Evolutionary conservation across 768 basidiomycete genomes (phyloP).

Genomic region (Mycena galopus): DNA sequence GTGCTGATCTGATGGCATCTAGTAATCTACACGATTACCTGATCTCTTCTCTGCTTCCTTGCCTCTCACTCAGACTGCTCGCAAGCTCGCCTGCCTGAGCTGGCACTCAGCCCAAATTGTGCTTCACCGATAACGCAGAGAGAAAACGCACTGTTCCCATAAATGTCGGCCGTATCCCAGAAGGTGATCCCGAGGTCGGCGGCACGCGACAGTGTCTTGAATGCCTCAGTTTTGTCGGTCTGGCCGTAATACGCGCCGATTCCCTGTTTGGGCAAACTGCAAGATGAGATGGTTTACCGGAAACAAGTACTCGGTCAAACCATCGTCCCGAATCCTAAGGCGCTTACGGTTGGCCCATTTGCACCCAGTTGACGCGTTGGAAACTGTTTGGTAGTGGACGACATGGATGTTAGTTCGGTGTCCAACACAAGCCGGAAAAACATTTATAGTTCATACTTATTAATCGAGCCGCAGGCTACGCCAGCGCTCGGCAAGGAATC

Average conservation of each 20-base stretch:
- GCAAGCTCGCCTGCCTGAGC: too few relatives aligned
- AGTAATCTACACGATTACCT: too few relatives aligned
- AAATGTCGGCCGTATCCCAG: conserved; percentile 42
- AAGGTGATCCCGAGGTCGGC: conserved; percentile 37
- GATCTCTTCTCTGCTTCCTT: too few relatives aligned
- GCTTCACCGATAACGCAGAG: neutral
- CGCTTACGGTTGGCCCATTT: conserved; percentile 46
- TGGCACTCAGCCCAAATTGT: neutral
- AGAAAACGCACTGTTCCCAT: conserved; percentile 33
- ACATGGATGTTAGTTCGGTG: neutral
- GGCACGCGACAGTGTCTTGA: conserved; percentile 33
- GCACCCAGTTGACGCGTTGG: conserved; percentile 36
- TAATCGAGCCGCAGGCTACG: conserved; percentile 18
- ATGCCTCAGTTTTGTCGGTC: conserved; percentile 28
- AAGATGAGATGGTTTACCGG: neutral
- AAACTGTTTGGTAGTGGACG: conserved; percentile 2
- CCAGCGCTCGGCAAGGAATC: neutral
- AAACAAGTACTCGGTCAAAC: conserved; percentile 35
- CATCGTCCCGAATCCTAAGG: conserved; percentile 65
- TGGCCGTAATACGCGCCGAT: conserved; percentile 37
- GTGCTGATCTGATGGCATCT: too few relatives aligned
- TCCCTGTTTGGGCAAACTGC: too few relatives aligned
- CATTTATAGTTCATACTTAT: neutral
- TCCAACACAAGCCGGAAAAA: too few relatives aligned
- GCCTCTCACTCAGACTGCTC: too few relatives aligned